These are phyloP conservation scores for Paecilomyces dactylethromorphus DNA, from an alignment of 2,329 filamentous ascomycete genomes.

Conservation along the genomic window DNA sequence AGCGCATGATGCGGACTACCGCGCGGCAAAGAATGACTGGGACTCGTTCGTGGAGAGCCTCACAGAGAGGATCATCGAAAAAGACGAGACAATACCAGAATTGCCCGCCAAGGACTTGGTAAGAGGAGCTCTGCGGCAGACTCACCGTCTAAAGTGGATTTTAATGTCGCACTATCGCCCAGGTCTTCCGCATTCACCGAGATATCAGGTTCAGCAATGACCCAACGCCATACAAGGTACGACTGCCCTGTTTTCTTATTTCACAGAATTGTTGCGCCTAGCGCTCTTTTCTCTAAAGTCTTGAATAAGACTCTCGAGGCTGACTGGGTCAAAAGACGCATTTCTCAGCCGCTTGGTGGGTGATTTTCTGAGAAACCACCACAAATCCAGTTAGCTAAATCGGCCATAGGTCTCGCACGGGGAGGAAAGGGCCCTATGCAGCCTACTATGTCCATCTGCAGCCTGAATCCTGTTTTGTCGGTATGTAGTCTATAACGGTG, in stretches of 20 bases:
- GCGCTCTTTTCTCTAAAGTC: constrained; percentile 7
- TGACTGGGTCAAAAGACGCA: constrained; percentile 52
- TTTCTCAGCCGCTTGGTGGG: constrained; percentile 73
- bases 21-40: constrained; percentile 73
- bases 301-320: constrained; percentile 5
- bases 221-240: constrained; percentile 79
- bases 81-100: constrained; percentile 78
- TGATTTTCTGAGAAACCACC: constrained; percentile 6
- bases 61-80: constrained; percentile 62
- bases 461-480: constrained; percentile 65
- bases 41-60: constrained; percentile 68
- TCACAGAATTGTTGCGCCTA: constrained; percentile 5
- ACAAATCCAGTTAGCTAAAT: constrained; percentile 12
- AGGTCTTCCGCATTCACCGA: constrained; percentile 79
- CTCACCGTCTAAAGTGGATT: not conserved
- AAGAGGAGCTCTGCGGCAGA: constrained; percentile 15
- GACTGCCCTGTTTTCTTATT: constrained; percentile 12
- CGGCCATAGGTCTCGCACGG: constrained; percentile 63
- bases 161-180: constrained; percentile 6
- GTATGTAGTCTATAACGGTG: constrained; percentile 38
- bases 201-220: constrained; percentile 81
- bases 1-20: constrained; percentile 77
- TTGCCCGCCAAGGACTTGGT: constrained; percentile 77
- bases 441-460: constrained; percentile 83
- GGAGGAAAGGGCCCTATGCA: constrained; percentile 79